Evolutionary conservation across 176 grass and related monocot species (phyloP).

Genomic region (Musa itinerans): DNA sequence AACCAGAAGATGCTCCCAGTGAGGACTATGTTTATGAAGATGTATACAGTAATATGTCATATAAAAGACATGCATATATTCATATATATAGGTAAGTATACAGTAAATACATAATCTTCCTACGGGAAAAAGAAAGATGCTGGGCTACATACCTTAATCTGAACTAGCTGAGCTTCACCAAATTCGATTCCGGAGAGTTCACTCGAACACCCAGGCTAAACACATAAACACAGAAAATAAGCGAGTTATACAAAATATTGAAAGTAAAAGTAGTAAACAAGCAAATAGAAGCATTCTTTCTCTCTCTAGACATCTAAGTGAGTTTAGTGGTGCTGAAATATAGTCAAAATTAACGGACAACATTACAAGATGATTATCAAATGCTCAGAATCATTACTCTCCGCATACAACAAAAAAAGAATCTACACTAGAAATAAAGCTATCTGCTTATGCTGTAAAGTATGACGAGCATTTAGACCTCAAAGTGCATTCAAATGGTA

Average conservation of each 20-base stretch:
- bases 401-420: not conserved
- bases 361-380: not conserved
- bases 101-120: too few species aligned
- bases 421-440: not conserved
- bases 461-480: not conserved
- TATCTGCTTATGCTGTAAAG: not conserved
- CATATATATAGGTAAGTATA: too few species aligned
- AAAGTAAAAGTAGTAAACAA: not conserved
- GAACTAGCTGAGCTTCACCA: constrained; percentile 85
- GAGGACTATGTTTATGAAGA: too few species aligned
- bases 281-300: too few species aligned
- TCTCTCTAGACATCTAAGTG: too few species aligned
- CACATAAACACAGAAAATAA: not conserved
- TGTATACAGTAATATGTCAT: too few species aligned
- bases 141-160: constrained; percentile 63
- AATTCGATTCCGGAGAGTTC: constrained; percentile 77
- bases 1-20: not conserved
- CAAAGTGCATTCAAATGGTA: not conserved
- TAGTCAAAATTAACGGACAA: not conserved
- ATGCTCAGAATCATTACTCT: not conserved
- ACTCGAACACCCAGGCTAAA: constrained; percentile 84
- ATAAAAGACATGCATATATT: too few species aligned
- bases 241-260: constrained; percentile 10
- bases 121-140: too few species aligned
- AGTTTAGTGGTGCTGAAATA: not conserved